Conservation (phyloP, 495 filamentous ascomycete species). For the Oidiodendron maius region DNA sequence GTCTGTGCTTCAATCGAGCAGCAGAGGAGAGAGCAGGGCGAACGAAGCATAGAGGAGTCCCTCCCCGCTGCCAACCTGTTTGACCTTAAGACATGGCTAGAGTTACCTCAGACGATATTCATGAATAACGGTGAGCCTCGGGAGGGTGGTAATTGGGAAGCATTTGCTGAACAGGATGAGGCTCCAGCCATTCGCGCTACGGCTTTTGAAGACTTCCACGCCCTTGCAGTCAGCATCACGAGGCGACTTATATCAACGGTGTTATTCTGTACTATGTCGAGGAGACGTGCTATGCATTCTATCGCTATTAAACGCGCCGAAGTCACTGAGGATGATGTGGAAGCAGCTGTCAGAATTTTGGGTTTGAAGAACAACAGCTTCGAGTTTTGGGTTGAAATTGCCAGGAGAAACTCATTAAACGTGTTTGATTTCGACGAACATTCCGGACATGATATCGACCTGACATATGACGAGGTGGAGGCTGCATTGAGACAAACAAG, state of each 20-base stretch:
- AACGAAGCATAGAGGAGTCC: constrained; percentile 27
- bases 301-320: constrained; percentile 26
- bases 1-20: constrained; percentile 33
- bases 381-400: constrained; percentile 53
- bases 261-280: constrained; percentile 60
- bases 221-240: constrained; percentile 59
- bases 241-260: constrained; percentile 60
- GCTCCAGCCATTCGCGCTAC: constrained; percentile 59
- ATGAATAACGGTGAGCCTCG: constrained; percentile 62
- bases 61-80: constrained; percentile 53
- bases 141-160: constrained; percentile 61
- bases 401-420: constrained; percentile 52
- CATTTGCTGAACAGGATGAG: constrained; percentile 39
- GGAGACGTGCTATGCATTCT: constrained; percentile 37
- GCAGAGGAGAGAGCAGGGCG: constrained; percentile 24
- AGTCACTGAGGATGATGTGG: constrained; percentile 57
- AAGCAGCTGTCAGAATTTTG: constrained; percentile 54
- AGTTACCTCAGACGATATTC: constrained; percentile 60
- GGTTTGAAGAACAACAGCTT: constrained; percentile 35
- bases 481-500: neutral
- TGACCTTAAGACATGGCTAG: constrained; percentile 52
- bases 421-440: constrained; percentile 35
- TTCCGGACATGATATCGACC: neutral
- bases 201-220: constrained; percentile 67
- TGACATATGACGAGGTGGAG: constrained; percentile 19